Percentiles rank a stretch among this genome's conserved stretches.
These are phyloP conservation scores for Erodium maritimum DNA, from an alignment of 345 rosid species.

Conservation along the genomic window DNA sequence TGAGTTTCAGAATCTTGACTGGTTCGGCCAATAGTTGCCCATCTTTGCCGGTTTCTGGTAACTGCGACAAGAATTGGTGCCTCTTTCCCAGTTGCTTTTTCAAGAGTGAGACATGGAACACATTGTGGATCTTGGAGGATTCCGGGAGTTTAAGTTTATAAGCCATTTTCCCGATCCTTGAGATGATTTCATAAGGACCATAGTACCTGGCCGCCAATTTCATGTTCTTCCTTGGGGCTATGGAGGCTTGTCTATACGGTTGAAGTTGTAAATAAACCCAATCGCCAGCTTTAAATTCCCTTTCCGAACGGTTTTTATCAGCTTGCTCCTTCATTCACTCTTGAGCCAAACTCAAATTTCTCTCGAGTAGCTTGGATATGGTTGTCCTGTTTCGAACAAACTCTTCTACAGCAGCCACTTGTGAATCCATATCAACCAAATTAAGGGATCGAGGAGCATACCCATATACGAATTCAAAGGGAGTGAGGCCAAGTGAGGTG, in stretches of 20 bases:
- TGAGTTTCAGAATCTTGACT: too few species aligned
- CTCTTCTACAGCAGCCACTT: background rate
- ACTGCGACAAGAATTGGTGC: too few species aligned
- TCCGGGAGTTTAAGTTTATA: background rate
- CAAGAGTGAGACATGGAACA: background rate
- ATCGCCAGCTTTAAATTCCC: constrained; percentile 1
- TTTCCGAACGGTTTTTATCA: background rate
- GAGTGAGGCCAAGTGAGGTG: background rate
- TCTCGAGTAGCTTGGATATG: background rate
- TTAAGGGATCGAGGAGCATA: background rate
- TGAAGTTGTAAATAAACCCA: background rate
- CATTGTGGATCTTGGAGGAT: background rate
- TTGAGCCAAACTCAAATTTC: background rate
- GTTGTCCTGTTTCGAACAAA: background rate
- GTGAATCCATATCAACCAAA: background rate
- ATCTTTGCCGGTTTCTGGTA: too few species aligned
- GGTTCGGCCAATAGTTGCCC: too few species aligned
- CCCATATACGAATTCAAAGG: background rate
- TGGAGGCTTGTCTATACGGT: background rate
- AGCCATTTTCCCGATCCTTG: background rate
- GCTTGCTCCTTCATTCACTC: background rate
- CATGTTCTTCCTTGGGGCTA: background rate
- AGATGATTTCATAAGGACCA: background rate
- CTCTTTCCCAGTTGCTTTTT: background rate
- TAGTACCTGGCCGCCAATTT: background rate